A percentile compares a stretch with the other conserved stretches of the same genome.
Evolutionary conservation across 1,284 basidiomycete species (phyloP).

Genomic region (Naganishia cerealis): DNA sequence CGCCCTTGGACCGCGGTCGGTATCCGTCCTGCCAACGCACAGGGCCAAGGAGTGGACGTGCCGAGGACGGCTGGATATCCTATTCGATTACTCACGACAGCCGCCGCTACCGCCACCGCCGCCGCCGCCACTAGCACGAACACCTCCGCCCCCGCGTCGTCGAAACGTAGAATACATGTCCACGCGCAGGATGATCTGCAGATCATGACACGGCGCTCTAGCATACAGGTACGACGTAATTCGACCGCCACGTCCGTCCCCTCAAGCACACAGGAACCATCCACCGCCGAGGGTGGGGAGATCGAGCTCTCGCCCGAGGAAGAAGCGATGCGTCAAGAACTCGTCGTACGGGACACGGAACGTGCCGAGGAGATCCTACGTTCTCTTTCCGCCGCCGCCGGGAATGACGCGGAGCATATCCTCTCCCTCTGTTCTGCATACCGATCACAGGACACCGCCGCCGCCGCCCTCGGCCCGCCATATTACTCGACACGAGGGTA

Average conservation of each 20-base stretch:
- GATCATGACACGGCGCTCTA: neutral
- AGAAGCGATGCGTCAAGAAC: conserved; percentile 10
- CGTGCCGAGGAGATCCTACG: neutral
- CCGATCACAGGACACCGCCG: conserved; percentile 14
- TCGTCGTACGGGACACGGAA: neutral
- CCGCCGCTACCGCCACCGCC: neutral
- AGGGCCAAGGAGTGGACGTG: neutral
- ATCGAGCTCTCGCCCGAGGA: neutral
- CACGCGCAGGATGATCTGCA: neutral
- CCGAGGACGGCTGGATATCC: conserved; percentile 3
- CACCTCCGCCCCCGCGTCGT: neutral
- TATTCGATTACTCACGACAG: conserved; percentile 8
- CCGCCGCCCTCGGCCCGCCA: conserved; percentile 36
- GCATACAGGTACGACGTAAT: neutral
- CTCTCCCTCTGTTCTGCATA: conserved; percentile 9
- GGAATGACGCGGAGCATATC: conserved; percentile 1
- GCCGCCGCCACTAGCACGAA: neutral
- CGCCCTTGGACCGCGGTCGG: conserved; percentile 13
- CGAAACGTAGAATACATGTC: neutral
- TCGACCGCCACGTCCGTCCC: conserved; percentile 7
- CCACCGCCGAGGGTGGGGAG: neutral
- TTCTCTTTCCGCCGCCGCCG: conserved; percentile 7
- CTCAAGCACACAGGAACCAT: neutral
- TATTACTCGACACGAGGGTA: conserved; percentile 57
- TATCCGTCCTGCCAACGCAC: neutral